phyloP scores from a whole-genome alignment of 306 rosid genomes.

The Luffa acutangula region DNA sequence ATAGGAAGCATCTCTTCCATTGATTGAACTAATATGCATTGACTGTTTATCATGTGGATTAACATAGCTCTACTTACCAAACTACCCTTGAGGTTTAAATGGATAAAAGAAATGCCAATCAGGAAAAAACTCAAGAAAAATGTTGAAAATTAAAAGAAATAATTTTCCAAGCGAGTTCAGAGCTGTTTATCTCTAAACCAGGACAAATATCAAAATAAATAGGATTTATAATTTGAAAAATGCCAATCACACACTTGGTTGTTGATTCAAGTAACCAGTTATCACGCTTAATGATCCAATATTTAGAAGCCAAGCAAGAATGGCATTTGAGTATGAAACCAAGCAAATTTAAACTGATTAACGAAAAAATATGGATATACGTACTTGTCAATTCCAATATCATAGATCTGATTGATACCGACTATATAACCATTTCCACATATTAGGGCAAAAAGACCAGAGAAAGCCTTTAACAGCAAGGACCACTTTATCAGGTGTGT shows the following conservation, averaged over 20 bases:
- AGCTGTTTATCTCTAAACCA: not conserved
- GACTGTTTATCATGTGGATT: not conserved
- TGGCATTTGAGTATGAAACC: not conserved
- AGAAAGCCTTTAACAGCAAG: slow-evolving; percentile 73
- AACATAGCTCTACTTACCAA: not conserved
- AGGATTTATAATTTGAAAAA: not conserved
- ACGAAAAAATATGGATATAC: slow-evolving; percentile 16
- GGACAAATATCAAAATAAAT: not conserved
- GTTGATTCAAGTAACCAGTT: not conserved
- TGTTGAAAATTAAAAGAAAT: not conserved
- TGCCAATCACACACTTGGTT: not conserved
- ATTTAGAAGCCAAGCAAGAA: not conserved
- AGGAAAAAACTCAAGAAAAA: not conserved
- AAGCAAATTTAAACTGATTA: not conserved
- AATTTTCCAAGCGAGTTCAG: not conserved
- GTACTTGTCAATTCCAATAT: slow-evolving; percentile 89
- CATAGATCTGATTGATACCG: slow-evolving; percentile 97
- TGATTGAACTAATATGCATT: not conserved
- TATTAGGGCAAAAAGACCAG: slow-evolving; percentile 74
- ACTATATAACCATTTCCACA: slow-evolving; percentile 96
- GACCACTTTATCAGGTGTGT: slow-evolving; percentile 89
- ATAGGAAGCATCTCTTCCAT: not conserved
- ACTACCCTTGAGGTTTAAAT: not conserved
- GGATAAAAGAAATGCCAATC: not conserved
- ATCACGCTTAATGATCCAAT: not conserved